Base-by-base conservation (phyloP, 345 rosid species). In the Syzygium aqueum region DNA sequence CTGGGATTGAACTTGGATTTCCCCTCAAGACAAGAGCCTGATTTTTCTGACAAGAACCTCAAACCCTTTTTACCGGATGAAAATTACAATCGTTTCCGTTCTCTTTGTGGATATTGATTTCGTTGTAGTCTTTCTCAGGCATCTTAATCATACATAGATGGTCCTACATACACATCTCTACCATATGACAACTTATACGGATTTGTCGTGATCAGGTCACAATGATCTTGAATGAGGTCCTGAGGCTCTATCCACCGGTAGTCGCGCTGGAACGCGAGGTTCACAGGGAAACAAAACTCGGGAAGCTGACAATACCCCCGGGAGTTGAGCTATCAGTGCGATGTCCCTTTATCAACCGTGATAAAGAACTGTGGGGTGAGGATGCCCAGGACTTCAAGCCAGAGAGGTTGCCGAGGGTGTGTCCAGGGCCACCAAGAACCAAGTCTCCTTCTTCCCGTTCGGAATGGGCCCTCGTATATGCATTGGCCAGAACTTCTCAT, bases 381-480 rank as follows among this genome's bases (percentile, higher is more conserved):
- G 95, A 94, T 87, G 96, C 94, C 37, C 87, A 88, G 13, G 96
- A 93, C 12, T 95, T 95, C 93, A 93, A 93, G 9, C 98, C 96
- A 0, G 91, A 92, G 84, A 87, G 98, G 84, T 94, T 88, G 85
- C 89, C 1, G 93, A 94, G 4, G 96, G 98, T 21, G 87, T 95
- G 84, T 92, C 93, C 27, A 92, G 91, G 87, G 98, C 95, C 21
- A 92, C 95, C 1, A 93, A 93, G 91, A 92, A 93, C 28, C 95
- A 89, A 27, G 89, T 88, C 30, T 93, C 92, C 3, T 94, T 91
- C 61, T 91, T 93, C 40, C 98, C 98, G 19, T 93, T 94, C 83
- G 94, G 96, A 27, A 78, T 93, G 93, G 88, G 96, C 86, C 92
- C 93, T 0, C 89, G 96, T 50, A 92, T 92, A 50, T 94, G 98